Base-by-base conservation (phyloP, 805 yeast genomes). In the Maudiozyma pseudohumilis region DNA sequence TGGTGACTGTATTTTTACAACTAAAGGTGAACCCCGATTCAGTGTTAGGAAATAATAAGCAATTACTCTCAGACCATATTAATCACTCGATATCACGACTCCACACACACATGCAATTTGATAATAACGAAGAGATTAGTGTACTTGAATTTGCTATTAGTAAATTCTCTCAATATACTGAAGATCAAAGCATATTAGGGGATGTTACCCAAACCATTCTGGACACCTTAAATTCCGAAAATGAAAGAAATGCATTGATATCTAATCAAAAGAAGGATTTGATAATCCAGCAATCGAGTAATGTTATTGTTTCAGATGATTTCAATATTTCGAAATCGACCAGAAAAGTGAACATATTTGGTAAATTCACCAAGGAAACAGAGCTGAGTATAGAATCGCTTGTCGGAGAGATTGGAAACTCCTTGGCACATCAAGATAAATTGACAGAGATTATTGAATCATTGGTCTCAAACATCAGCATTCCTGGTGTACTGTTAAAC, bases 351-450 rank as follows among this genome's bases (percentile, higher is more conserved):
- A 26, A 16, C 6, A 12, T 36, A 2, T 32, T 31, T 27, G 21
- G 27, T 26, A 26, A 26, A 12, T 16, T 36, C 17, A 55, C 64
- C 1, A 32, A 45, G 25, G 44, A 43, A 1, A 46, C 53, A 16
- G 60, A 57, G 30, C 18, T 10, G 0, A 24, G 38, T 9, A 29
- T 59, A 6, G 31, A 46, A 2, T 21, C 31, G 5, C 21, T 59
- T 11, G 40, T 58, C 11, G 46, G 43, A 6, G 16, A 40, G 2
- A 15, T 59, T 5, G 64, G 62, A 6, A 24, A 17, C 10, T 4
- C n/a, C 15, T 12, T 32, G 12, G 9, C 15, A 11, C 11, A 5
- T 15, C 10, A 25, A 13, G 12, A n/a, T n/a, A 3, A 7, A 21
- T 31, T 53, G 0, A 38, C 32, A 11, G 39, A 38, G 1, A 17